These are phyloP conservation scores for Phyllosticta ampelicida DNA, from an alignment of 2,329 filamentous ascomycete genomes.

Conservation along the genomic window DNA sequence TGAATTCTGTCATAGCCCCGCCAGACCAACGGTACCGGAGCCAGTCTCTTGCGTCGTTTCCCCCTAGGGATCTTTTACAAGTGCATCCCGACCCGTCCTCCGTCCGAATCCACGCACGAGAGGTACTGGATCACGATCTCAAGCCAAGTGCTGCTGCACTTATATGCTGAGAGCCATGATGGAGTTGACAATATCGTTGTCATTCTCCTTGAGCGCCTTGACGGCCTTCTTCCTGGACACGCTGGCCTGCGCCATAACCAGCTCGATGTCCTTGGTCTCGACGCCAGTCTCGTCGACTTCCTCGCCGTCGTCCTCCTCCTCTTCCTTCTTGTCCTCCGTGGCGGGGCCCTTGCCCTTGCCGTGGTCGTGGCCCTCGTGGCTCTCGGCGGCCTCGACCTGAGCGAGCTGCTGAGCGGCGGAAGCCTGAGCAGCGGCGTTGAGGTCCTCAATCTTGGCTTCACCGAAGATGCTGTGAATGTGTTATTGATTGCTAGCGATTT, in stretches of 20 bases:
- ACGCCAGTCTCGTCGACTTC: constrained; percentile 91
- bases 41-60: constrained; percentile 4
- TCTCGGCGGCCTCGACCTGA: constrained; percentile 52
- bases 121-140: background rate
- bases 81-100: constrained; percentile 5
- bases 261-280: constrained; percentile 98
- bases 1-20: constrained; percentile 8
- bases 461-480: constrained; percentile 71
- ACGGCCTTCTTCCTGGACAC: constrained; percentile 97
- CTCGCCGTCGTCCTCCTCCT: constrained; percentile 82
- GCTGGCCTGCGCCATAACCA: constrained; percentile 95
- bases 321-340: constrained; percentile 53
- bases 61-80: constrained; percentile 8
- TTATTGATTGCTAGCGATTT: constrained; percentile 14
- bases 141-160: background rate
- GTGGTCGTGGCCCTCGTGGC: constrained; percentile 48
- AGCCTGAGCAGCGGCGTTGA: constrained; percentile 96
- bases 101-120: background rate
- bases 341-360: constrained; percentile 55
- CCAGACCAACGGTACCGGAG: constrained; percentile 6
- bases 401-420: constrained; percentile 93
- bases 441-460: constrained; percentile 99
- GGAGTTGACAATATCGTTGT: constrained; percentile 99
- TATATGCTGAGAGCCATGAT: constrained; percentile 83
- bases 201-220: constrained; percentile 97